Conservation (phyloP, 805 yeast species). For the Hyphopichia homilentoma region DNA sequence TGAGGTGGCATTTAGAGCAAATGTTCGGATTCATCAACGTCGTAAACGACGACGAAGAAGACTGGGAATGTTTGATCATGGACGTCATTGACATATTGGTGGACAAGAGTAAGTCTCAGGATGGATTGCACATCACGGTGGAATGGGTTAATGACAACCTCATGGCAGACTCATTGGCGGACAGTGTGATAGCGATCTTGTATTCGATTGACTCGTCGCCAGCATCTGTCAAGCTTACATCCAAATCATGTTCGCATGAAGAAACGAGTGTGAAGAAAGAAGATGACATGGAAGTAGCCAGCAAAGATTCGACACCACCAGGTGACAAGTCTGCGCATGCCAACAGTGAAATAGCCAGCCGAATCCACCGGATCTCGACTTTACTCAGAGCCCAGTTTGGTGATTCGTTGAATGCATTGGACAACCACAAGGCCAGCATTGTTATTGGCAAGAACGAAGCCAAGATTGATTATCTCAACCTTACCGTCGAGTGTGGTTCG, state of each 20-base stretch:
- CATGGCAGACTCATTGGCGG: conserved; percentile 91
- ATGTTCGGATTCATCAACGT: conserved; percentile 89
- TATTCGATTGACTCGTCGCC: conserved; percentile 93
- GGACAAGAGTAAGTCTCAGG: conserved; percentile 29
- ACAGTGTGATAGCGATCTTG: conserved; percentile 84
- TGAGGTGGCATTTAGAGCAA: conserved; percentile 86
- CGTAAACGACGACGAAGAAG: conserved; percentile 48
- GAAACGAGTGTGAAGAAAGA: conserved; percentile 25
- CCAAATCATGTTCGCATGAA: conserved; percentile 50
- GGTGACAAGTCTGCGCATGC: conserved; percentile 21
- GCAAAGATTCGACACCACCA: conserved; percentile 6
- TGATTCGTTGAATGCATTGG: conserved; percentile 47
- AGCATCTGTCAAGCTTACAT: conserved; percentile 85
- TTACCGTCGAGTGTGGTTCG: conserved; percentile 68
- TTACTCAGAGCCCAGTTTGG: conserved; percentile 87
- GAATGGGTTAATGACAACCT: conserved; percentile 86
- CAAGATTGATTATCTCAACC: conserved; percentile 54
- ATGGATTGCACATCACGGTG: conserved; percentile 50
- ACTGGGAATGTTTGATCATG: conserved; percentile 44
- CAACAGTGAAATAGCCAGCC: conserved; percentile 22
- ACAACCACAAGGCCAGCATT: conserved; percentile 52
- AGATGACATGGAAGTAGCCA: conserved; percentile 11
- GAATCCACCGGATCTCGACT: conserved; percentile 50
- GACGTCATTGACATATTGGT: conserved; percentile 39
- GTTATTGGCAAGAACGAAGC: conserved; percentile 78